Percentiles rank a stretch among this genome's conserved stretches.
phyloP scores from a whole-genome alignment of 1,284 basidiomycete species.

The Gastroboletus turbinatus region DNA sequence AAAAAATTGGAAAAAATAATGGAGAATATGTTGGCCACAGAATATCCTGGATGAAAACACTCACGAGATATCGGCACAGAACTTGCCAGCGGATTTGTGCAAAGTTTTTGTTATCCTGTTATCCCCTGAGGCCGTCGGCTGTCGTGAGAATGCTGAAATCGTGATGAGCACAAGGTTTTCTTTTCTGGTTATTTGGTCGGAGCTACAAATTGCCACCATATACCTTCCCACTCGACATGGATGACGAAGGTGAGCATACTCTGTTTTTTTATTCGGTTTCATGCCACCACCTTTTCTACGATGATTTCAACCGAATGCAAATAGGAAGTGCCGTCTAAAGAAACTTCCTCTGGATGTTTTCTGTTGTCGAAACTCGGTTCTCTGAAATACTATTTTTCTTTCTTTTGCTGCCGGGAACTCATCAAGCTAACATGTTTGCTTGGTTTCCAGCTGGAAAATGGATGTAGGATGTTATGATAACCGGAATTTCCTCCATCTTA shows the following conservation, averaged over 20 bases:
- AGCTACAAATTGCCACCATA: conserved; percentile 21
- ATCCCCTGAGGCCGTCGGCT: conserved; percentile 37
- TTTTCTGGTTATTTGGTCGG: conserved; percentile 32
- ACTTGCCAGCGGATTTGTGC: conserved; percentile 20
- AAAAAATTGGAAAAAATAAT: conserved; percentile 13
- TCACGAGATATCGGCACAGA: conserved; percentile 20
- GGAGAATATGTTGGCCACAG: not conserved
- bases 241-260: conserved; percentile 25
- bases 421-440: conserved; percentile 10
- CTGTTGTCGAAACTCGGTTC: conserved; percentile 59
- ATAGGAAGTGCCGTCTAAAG: conserved; percentile 71
- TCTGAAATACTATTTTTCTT: conserved; percentile 43
- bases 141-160: conserved; percentile 37
- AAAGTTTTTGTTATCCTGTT: conserved; percentile 35
- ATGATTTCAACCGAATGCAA: conserved; percentile 54
- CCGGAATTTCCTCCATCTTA: too few species aligned
- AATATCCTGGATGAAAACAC: conserved; percentile 21
- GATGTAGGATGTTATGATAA: not conserved
- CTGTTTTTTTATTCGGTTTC: not conserved
- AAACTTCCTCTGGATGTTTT: conserved; percentile 32
- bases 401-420: not conserved
- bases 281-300: conserved; percentile 27
- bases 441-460: conserved; percentile 1
- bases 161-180: conserved; percentile 24
- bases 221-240: conserved; percentile 3